Base-by-base conservation (phyloP, 2,329 filamentous ascomycete genomes). In the Aspergillus bombycis region DNA sequence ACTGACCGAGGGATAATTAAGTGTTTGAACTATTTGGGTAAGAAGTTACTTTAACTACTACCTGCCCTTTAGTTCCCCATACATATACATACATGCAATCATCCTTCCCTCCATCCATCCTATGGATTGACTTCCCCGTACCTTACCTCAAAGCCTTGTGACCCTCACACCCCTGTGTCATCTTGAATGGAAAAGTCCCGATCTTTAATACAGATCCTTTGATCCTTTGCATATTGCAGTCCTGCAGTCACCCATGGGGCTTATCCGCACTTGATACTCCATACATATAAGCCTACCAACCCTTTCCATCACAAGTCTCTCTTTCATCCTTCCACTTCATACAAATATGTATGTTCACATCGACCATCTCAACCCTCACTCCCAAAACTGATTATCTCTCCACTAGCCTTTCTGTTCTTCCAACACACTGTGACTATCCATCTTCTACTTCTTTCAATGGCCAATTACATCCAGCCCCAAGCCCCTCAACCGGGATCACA, bases 381-480 rank as follows among this genome's bases (percentile, higher is more conserved):
- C 41, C 60, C 53, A 52, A 65, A 62, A 65, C 66, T 64, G 53
- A 68, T 64, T 26, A 36, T 58, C 38, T 50, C 36, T 32, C 41
- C 45, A 30, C 41, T 58, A 55, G 30, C 45, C 60, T 26, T 8
- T 14, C 21, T 36, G 7, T 36, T 34, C 11, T 36, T 28, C 5
- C 2, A 14, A 36, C 57, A 60, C 30, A 48, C 43, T 23, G 57
- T 48, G 53, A 66, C 55, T 52, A 32, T 57, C 21, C 34, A 14
- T 48, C 23, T n/a, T n/a, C 19, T 21, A 53, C 23, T 62, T 48
- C 70, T 69, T 55, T 28, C 65, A 63, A 77, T 78, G 76, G 71
- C 71, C 68, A 65, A 75, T 65, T 71, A 65, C 60, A 74, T 68
- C 63, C 69, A 74, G 65, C 69, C 69, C 54, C 69, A 70, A 54